A percentile compares a stretch with the other conserved stretches of the same genome.
Evolutionary conservation across 2,329 filamentous ascomycete species (phyloP).

Genomic region (Fusarium illudens): DNA sequence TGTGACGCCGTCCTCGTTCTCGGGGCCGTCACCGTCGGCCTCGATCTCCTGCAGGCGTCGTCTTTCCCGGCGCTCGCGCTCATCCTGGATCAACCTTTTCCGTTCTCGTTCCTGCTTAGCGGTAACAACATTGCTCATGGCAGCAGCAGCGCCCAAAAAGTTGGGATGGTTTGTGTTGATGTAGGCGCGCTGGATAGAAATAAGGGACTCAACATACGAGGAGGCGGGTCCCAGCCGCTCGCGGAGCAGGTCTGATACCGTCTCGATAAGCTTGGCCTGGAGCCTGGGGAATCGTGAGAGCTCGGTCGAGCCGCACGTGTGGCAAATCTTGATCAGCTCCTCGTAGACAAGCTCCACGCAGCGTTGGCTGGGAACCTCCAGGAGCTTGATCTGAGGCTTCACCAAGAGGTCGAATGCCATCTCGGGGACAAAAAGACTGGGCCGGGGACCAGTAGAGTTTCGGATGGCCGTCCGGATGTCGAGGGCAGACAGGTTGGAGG

Average conservation of each 20-base stretch:
- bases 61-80: slow-evolving; percentile 85
- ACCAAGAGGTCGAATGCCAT: slow-evolving; percentile 97
- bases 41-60: slow-evolving; percentile 84
- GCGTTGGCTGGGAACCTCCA: slow-evolving; percentile 93
- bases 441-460: slow-evolving; percentile 95
- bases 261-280: slow-evolving; percentile 96
- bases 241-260: slow-evolving; percentile 92
- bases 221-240: slow-evolving; percentile 92
- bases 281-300: slow-evolving; percentile 90
- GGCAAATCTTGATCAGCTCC: slow-evolving; percentile 98
- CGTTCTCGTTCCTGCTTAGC: slow-evolving; percentile 95
- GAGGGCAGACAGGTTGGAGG: slow-evolving; percentile 89
- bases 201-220: slow-evolving; percentile 92
- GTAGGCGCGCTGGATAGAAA: slow-evolving; percentile 96
- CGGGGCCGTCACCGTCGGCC: slow-evolving; percentile 76
- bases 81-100: slow-evolving; percentile 79
- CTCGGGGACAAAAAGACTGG: slow-evolving; percentile 96
- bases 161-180: slow-evolving; percentile 99
- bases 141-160: slow-evolving; percentile 93
- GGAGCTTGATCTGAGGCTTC: slow-evolving; percentile 96
- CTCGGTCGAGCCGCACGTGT: slow-evolving; percentile 96
- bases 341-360: slow-evolving; percentile 99
- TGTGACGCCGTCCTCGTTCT: slow-evolving; percentile 61
- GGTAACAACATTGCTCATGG: slow-evolving; percentile 96
- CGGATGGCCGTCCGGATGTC: slow-evolving; percentile 98